phyloP scores from a whole-genome alignment of 305 asterid species.

The Caryopteris hybrid region DNA sequence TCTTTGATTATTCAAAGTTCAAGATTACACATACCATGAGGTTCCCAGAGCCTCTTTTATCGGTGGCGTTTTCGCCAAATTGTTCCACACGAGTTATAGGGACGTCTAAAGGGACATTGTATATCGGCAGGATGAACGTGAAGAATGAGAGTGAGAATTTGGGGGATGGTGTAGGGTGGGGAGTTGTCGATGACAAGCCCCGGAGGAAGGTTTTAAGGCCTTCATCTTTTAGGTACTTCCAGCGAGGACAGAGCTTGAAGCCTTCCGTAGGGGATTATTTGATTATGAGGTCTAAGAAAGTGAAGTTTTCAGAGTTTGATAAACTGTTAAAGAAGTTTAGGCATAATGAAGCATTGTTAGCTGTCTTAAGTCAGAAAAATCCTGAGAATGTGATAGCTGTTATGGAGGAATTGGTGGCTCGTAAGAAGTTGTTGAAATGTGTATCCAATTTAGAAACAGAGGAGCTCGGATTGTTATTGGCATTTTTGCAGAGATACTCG shows the following conservation, averaged over 20 bases:
- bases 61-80: slow-evolving; percentile 74
- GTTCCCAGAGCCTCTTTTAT: slow-evolving; percentile 71
- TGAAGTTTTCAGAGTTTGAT: slow-evolving; percentile 66
- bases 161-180: slow-evolving; percentile 33
- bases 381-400: slow-evolving; percentile 73
- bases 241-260: slow-evolving; percentile 70
- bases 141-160: slow-evolving; percentile 30
- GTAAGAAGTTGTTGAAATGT: slow-evolving; percentile 66
- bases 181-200: slow-evolving; percentile 40
- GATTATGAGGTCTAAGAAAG: slow-evolving; percentile 59
- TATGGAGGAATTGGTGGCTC: slow-evolving; percentile 82
- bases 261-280: slow-evolving; percentile 67
- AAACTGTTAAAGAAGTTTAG: slow-evolving; percentile 74
- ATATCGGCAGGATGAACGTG: slow-evolving; percentile 60
- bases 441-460: slow-evolving; percentile 60
- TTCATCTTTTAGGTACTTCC: slow-evolving; percentile 72
- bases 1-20: slow-evolving; percentile 74
- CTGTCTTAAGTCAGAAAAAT: slow-evolving; percentile 44
- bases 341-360: slow-evolving; percentile 78
- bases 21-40: slow-evolving; percentile 81
- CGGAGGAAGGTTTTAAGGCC: slow-evolving; percentile 58
- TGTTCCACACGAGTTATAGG: slow-evolving; percentile 76
- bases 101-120: slow-evolving; percentile 66
- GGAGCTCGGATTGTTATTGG: slow-evolving; percentile 60
- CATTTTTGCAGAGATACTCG: slow-evolving; percentile 69